Conservation (phyloP, 2,329 filamentous ascomycete species). For the Ilyonectria mors-panacis region DNA sequence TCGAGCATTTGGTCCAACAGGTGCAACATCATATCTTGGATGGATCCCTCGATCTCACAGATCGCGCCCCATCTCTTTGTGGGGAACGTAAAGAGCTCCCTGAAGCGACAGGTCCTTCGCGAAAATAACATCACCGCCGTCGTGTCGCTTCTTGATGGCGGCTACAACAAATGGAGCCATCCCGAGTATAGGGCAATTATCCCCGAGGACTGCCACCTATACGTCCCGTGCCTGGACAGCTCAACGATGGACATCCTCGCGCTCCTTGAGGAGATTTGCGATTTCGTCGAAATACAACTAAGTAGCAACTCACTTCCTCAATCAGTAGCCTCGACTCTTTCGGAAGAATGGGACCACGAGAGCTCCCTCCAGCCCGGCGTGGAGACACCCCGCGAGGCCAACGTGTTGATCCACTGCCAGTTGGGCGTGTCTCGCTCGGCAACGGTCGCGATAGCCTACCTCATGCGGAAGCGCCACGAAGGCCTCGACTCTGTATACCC, state of each 20-base stretch:
- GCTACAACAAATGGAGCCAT: slow-evolving; percentile 37
- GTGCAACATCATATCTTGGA: slow-evolving; percentile 25
- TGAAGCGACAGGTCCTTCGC: slow-evolving; percentile 39
- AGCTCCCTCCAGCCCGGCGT: background rate
- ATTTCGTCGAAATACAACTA: slow-evolving; percentile 45
- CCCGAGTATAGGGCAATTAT: slow-evolving; percentile 42
- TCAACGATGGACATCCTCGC: slow-evolving; percentile 45
- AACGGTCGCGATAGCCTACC: slow-evolving; percentile 50
- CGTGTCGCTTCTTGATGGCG: slow-evolving; percentile 42
- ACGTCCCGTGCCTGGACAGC: slow-evolving; percentile 44
- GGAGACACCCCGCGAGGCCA: slow-evolving; percentile 12
- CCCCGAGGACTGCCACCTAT: slow-evolving; percentile 40
- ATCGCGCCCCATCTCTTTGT: slow-evolving; percentile 44
- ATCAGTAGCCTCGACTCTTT: slow-evolving; percentile 20
- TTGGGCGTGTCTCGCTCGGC: slow-evolving; percentile 52
- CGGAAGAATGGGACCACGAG: slow-evolving; percentile 17
- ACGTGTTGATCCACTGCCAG: slow-evolving; percentile 54
- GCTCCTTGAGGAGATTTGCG: slow-evolving; percentile 42
- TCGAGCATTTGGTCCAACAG: background rate
- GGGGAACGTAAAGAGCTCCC: slow-evolving; percentile 44
- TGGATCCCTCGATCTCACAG: slow-evolving; percentile 40
- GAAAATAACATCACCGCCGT: slow-evolving; percentile 45
- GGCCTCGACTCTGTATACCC: slow-evolving; percentile 35
- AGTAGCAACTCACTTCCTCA: slow-evolving; percentile 5
- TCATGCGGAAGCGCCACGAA: slow-evolving; percentile 49